Evolutionary conservation across 805 yeast genomes (phyloP), one percentile per base, ranked within the genome.

Genomic region (Komagataella pastoris): DNA sequence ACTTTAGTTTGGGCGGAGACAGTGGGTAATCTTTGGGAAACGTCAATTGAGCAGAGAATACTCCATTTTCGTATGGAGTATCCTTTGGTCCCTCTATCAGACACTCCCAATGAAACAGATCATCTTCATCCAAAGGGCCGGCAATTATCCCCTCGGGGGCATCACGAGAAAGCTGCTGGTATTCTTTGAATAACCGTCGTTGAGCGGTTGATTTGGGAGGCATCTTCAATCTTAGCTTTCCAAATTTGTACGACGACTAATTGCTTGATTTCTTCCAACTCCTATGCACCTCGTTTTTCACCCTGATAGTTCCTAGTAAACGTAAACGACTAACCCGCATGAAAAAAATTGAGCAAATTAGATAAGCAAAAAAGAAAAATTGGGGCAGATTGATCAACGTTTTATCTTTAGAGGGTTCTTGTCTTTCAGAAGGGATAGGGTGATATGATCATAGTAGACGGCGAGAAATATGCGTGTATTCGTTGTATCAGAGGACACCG

Each of bases 71-170:
- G 59, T 73, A 84, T 0, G 77, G 76, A 1, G 85, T 74, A 23
- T 71, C 75, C 3, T 56, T 52, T 0, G 84, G 83, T 14, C 85
- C 85, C 45, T 63, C 61, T 12, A 83, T 71, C 2, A 63, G 59
- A 2, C 82, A 75, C n/a, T 60, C 59, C 88, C 89, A 83, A 17
- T 61, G 58, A 53, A 70, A 70, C 24, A 83, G 59, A 56, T 79
- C 71, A 24, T 69, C 66, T 48, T 70, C 70, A 14, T 65, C 57
- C 69, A 81, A 72, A 0, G 99, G 99, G 1, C 96, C 96, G 0
- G 99, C 99, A 5, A 89, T 79, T 43, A 91, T 87, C 1, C 99
- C 99, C 30, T 95, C 97, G 0, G 97, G 96, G 0, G 96, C 84
- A 55, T 90, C 96, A 57, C 77, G 79, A 17, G 83, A 71, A 23